Base-by-base conservation (phyloP, 129 eudicot species). In the Ambrosia trifida region DNA sequence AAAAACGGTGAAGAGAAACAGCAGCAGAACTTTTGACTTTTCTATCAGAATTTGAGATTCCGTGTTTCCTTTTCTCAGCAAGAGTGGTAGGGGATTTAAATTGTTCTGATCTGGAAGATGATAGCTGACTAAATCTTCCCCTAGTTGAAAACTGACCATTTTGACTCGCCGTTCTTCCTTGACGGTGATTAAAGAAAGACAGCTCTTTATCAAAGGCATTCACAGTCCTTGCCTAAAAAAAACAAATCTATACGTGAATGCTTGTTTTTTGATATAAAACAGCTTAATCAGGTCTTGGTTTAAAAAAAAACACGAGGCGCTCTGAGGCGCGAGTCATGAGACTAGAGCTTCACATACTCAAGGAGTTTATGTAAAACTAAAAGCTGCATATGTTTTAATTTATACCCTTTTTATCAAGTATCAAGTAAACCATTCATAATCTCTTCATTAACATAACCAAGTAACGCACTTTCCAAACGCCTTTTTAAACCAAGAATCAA, bases 151-250 rank as follows among this genome's bases (percentile, higher is more conserved):
- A 3, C 33, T 41, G 72, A 35, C 66, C 67, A 31, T 32, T 69
- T 14, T 38, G 62, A 78, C 69, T 82, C 64, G 17, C 35, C 69
- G 44, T 81, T 43, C 72, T 60, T 31, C 68, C 60, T 66, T 79
- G 77, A 66, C 68, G 72, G 5, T 47, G 83, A 46, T 43, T 76
- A 33, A 81, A 7, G 52, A 62, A 38, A 32, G 78, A 72, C 6
- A 62, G 2, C 56, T 83, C 86, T 10, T 74, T 70, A 58, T 60
- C 47, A 66, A 80, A 87, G 52, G 87, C 85, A 76, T 79, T 49
- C 51, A 56, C 70, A 46, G 87, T 74, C 79, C 84, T 75, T 56
- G 6, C 57, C 10, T 31, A 46, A 30, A 75, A 38, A 16, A 59
- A 59, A 43, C 35, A 43, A 58, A 54, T 24, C 28, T 17, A 20